phyloP scores from a whole-genome alignment of 2,329 filamentous ascomycete species.

The Verticillium klebahnii region DNA sequence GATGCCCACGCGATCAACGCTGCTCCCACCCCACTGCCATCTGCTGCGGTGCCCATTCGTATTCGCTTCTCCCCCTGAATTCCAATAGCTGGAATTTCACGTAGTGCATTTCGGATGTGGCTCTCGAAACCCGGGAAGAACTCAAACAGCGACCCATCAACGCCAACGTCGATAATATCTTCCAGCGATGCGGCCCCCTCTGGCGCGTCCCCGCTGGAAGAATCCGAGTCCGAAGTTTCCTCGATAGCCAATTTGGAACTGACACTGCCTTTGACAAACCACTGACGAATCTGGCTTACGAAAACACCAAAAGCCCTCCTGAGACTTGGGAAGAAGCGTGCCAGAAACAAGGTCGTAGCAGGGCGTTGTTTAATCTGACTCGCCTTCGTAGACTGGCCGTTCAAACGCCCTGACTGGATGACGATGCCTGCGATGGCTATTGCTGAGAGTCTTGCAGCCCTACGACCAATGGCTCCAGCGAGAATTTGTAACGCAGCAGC shows the following conservation, averaged over 20 bases:
- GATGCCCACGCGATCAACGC: slow-evolving; percentile 57
- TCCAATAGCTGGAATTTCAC: slow-evolving; percentile 58
- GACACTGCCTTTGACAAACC: neutral
- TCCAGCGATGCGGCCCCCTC: neutral
- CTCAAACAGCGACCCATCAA: slow-evolving; percentile 68
- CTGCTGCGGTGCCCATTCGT: slow-evolving; percentile 67
- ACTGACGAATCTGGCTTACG: neutral
- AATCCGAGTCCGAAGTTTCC: neutral
- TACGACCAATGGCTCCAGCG: slow-evolving; percentile 26
- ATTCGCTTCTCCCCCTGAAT: slow-evolving; percentile 57
- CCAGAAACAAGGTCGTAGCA: neutral
- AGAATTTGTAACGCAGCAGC: slow-evolving; percentile 58
- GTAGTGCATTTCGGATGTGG: slow-evolving; percentile 58
- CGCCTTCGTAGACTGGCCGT: neutral
- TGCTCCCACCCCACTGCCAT: slow-evolving; percentile 60
- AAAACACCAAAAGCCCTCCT: neutral
- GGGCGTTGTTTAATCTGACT: neutral
- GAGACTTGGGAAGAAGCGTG: neutral
- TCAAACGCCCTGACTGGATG: slow-evolving; percentile 14
- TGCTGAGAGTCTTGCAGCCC: slow-evolving; percentile 16
- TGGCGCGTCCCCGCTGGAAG: neutral
- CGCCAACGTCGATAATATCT: slow-evolving; percentile 59
- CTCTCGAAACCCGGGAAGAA: slow-evolving; percentile 68
- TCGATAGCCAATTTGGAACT: neutral
- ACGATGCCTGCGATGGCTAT: slow-evolving; percentile 17